Conservation (phyloP, 2,329 filamentous ascomycete species). For the Seiridium unicorne region DNA sequence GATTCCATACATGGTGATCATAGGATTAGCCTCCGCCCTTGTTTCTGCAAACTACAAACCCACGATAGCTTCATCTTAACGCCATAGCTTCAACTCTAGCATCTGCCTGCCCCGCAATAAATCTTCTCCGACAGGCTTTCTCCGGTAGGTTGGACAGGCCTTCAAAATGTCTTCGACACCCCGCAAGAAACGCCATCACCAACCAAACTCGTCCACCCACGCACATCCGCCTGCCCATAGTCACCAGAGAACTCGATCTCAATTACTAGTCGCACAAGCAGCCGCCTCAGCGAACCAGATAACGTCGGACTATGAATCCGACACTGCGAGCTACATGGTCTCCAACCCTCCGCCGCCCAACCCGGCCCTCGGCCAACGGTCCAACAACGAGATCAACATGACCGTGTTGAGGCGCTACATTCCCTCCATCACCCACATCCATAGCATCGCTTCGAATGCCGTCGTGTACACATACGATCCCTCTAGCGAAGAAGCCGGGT, state of each 20-base stretch:
- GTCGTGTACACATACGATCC: conserved; percentile 79
- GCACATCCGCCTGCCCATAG: conserved; percentile 18
- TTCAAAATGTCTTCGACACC: conserved; percentile 31
- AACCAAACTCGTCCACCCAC: conserved; percentile 15
- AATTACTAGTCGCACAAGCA: conserved; percentile 22
- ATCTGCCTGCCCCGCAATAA: not conserved
- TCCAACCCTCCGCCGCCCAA: conserved; percentile 37
- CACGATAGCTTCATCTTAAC: not conserved
- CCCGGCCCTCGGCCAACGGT: conserved; percentile 58
- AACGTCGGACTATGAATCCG: conserved; percentile 64
- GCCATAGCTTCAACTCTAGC: not conserved
- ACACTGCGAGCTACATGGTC: conserved; percentile 51
- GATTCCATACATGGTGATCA: too few species aligned
- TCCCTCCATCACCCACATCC: conserved; percentile 69
- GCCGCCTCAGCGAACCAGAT: conserved; percentile 7
- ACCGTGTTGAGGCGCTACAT: conserved; percentile 80
- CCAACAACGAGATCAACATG: conserved; percentile 85
- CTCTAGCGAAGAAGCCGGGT: conserved; percentile 46
- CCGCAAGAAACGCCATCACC: conserved; percentile 29
- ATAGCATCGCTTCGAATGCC: conserved; percentile 80
- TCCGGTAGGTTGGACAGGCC: not conserved
- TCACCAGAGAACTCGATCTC: conserved; percentile 30
- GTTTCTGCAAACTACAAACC: not conserved
- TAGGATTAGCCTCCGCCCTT: too few species aligned
- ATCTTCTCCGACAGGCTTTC: conserved; percentile 2